Base-by-base conservation (phyloP, 2,329 filamentous ascomycete species). In the Malbranchea zuffiana region DNA sequence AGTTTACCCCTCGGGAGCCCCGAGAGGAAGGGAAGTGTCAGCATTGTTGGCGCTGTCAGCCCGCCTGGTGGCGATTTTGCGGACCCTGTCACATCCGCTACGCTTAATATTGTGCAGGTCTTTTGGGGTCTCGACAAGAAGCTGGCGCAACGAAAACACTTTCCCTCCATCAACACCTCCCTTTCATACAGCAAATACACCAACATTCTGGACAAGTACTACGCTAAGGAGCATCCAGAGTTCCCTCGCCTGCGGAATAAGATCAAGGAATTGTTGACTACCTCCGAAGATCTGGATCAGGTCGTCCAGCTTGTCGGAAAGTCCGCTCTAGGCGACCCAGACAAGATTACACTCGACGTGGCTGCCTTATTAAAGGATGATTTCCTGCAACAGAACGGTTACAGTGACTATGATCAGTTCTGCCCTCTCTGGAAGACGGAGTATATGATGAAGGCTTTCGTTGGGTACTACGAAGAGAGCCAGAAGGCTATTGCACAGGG, bases 61-160 rank as follows among this genome's bases (percentile, higher is more conserved):
- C 90, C 90, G 35, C 90, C 90, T 8, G 90, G 88, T 69, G 90
- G 90, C 75, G 90, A 98, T 70, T 98, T 96, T 72, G 95, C 90
- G 30, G 90, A 98, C 66, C 90, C 90, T 13, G 90, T 98, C 55
- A 98, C 90, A 10, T 84, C 76, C 43, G 82, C 83, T 48, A 98
- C 90, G 13, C 78, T 98, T 32, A 77, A 82, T 75, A 98, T 98
- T 56, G 90, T 98, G 54, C 90, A 98, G 62, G 90, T 98, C 50
- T 98, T 98, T 71, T 98, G 90, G 90, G 90, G 90, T 73, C 75
- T 96, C 34, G 90, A 98, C 72, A 96, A 98, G 80, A 96, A 96
- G 72, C 80, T 98, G 43, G 90, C 90, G 15, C 90, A 96, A 68
- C 80, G 90, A 54, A 98, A 98, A 69, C 90, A 98, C 66, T 98